Conservation (phyloP, 2,329 filamentous ascomycete genomes). For the Sporothrix inflata region DNA sequence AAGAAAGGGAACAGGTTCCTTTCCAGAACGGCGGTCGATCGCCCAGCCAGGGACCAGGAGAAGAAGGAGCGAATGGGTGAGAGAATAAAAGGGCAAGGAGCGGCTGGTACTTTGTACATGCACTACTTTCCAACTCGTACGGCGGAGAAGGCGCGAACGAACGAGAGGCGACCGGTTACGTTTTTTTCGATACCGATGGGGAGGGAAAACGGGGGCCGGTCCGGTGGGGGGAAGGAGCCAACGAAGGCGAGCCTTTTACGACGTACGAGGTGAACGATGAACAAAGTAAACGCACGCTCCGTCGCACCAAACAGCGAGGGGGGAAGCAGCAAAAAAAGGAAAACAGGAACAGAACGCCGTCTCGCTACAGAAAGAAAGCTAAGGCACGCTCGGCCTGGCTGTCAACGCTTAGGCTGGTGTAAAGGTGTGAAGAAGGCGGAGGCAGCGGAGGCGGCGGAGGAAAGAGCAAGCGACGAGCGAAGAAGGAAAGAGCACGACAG, state of each 20-base stretch:
- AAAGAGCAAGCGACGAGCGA: conserved; percentile 5
- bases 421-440: not conserved
- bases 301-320: not conserved
- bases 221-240: conserved; percentile 13
- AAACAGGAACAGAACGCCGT: conserved; percentile 13
- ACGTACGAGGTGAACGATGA: not conserved
- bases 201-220: conserved; percentile 16
- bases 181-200: conserved; percentile 15
- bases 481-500: not conserved
- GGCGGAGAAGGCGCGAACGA: conserved; percentile 1
- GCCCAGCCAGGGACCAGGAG: conserved; percentile 9
- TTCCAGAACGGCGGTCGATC: not conserved
- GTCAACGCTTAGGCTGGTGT: not conserved
- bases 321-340: too few species aligned
- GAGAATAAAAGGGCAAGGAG: not conserved
- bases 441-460: not conserved
- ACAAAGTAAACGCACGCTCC: not conserved
- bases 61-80: conserved; percentile 15
- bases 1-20: not conserved
- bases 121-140: not conserved
- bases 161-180: conserved; percentile 4
- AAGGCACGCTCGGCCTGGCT: conserved; percentile 1
- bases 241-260: not conserved
- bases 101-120: not conserved
- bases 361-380: conserved; percentile 2